Percentiles rank a stretch among this genome's conserved stretches.
phyloP scores from a whole-genome alignment of 1,139 yeast species.

The Diutina catenulata region DNA sequence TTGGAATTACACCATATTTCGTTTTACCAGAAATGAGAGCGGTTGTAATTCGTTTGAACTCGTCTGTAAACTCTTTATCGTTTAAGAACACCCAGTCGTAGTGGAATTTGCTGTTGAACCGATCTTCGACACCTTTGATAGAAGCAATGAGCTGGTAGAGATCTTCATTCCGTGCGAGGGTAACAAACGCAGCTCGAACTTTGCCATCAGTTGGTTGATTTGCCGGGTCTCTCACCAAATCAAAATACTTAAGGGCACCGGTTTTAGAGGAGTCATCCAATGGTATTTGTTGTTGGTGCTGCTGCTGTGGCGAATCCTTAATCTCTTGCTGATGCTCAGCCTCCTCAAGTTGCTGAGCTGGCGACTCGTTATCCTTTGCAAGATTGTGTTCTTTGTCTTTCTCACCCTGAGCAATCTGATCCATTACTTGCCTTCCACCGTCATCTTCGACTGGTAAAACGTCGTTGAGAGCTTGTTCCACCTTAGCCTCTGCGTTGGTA shows the following conservation, averaged over 20 bases:
- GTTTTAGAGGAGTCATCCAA: no score
- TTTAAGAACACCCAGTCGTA: constrained; percentile 87
- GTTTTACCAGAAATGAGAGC: constrained; percentile 41
- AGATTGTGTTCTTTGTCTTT: not conserved
- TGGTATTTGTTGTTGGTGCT: not conserved
- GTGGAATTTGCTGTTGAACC: constrained; percentile 81
- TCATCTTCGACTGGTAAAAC: not conserved
- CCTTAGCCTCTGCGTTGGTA: not conserved
- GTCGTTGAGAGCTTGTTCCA: not conserved
- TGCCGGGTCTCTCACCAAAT: constrained; percentile 3
- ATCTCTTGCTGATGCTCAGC: not conserved
- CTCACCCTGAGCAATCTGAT: not conserved
- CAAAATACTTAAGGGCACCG: constrained; percentile 1
- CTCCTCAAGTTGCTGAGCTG: not conserved
- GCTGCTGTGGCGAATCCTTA: not conserved
- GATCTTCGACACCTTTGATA: constrained; percentile 64
- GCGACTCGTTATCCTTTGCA: not conserved
- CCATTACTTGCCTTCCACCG: not conserved
- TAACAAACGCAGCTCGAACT: constrained; percentile 67
- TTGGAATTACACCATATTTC: constrained; percentile 58
- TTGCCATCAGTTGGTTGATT: constrained; percentile 1
- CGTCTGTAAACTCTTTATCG: constrained; percentile 57
- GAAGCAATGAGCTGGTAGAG: constrained; percentile 56
- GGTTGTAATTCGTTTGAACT: constrained; percentile 44
- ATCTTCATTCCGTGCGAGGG: constrained; percentile 70